A percentile compares a stretch with the other conserved stretches of the same genome.
Evolutionary conservation across 2,329 filamentous ascomycete species (phyloP).

Genomic region (Drechmeria coniospora): DNA sequence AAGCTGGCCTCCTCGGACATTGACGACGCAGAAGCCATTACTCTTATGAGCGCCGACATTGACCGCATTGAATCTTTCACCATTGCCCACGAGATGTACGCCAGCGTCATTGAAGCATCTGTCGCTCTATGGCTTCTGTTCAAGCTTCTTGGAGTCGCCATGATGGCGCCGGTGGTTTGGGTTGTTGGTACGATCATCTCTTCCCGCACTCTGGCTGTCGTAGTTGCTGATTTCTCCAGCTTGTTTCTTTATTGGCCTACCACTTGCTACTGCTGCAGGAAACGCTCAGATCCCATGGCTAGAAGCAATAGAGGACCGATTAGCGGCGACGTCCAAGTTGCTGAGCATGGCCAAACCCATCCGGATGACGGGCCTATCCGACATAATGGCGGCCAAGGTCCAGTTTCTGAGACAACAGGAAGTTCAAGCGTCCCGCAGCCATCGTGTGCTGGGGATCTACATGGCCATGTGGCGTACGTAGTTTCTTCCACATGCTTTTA

Average conservation of each 20-base stretch:
- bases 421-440: conserved; percentile 14
- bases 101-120: conserved; percentile 17
- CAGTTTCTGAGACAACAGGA: conserved; percentile 20
- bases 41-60: conserved; percentile 29
- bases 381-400: conserved; percentile 15
- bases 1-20: conserved; percentile 13
- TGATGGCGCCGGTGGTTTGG: conserved; percentile 8
- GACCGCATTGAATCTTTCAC: conserved; percentile 15
- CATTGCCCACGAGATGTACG: conserved; percentile 18
- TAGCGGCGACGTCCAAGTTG: conserved; percentile 9
- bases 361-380: conserved; percentile 25
- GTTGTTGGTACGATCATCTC: conserved; percentile 5
- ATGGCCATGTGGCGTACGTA: conserved; percentile 6
- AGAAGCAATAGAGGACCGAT: conserved; percentile 11
- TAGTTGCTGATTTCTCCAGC: neutral
- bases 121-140: conserved; percentile 19
- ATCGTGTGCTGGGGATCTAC: conserved; percentile 9
- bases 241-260: conserved; percentile 7
- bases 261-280: conserved; percentile 8
- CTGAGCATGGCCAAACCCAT: conserved; percentile 21
- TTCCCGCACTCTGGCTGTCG: neutral
- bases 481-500: no score
- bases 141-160: conserved; percentile 9
- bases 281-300: conserved; percentile 12
- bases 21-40: conserved; percentile 12